Evolutionary conservation across 2,329 filamentous ascomycete genomes (phyloP).

Genomic region (Epichloe elymi): DNA sequence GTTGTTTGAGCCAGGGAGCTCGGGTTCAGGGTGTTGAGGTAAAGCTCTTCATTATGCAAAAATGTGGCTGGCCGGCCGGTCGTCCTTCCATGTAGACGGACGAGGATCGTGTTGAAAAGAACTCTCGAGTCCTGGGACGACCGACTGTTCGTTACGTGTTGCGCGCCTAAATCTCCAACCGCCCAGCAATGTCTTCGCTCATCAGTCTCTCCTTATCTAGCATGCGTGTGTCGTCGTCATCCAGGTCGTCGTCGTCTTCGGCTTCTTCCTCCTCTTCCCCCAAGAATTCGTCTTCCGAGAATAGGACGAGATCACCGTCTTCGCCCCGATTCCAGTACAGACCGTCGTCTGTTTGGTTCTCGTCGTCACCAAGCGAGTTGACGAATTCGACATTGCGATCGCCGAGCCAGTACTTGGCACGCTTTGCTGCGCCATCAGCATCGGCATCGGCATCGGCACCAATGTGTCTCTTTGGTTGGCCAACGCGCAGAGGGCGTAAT

Average conservation of each 20-base stretch:
- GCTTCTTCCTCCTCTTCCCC: conserved; percentile 23
- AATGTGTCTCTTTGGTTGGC: conserved; percentile 14
- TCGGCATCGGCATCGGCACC: conserved; percentile 24
- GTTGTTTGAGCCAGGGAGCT: too few relatives aligned
- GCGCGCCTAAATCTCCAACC: conserved; percentile 44
- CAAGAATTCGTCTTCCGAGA: conserved; percentile 37
- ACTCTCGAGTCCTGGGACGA: neutral
- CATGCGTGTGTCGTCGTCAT: conserved; percentile 29
- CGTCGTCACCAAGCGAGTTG: conserved; percentile 31
- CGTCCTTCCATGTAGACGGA: neutral
- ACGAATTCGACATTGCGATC: conserved; percentile 42
- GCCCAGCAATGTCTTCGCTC: conserved; percentile 49
- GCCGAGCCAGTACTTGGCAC: conserved; percentile 80
- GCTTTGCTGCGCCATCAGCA: conserved; percentile 42
- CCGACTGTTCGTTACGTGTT: neutral
- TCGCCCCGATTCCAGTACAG: conserved; percentile 45
- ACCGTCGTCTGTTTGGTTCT: conserved; percentile 35
- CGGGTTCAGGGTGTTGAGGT: neutral
- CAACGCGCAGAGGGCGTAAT: conserved; percentile 21
- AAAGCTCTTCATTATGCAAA: too few relatives aligned
- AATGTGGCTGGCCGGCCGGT: neutral
- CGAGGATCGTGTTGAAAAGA: neutral
- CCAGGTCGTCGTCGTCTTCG: conserved; percentile 30
- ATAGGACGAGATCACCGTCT: conserved; percentile 42
- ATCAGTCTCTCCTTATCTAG: conserved; percentile 38